Base-by-base conservation (phyloP, 139 green algal species). In the Auxenochlorella pyrenoidosa region DNA sequence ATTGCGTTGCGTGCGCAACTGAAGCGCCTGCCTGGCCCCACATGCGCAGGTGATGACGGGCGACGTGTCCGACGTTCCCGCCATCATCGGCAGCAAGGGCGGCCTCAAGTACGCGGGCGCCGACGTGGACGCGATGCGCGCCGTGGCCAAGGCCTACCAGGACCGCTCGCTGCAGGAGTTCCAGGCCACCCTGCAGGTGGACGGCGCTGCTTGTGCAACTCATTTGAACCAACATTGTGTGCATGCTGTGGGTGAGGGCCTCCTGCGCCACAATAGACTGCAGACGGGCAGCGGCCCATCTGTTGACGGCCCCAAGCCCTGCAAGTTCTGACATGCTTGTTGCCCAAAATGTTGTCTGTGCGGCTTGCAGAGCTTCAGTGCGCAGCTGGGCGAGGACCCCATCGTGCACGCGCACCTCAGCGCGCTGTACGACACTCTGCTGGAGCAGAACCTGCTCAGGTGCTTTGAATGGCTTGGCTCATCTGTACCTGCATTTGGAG, bases 31-130 rank as follows among this genome's bases (percentile, higher is more conserved):
- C n/a, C n/a, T n/a, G n/a, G n/a, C n/a, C n/a, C n/a, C n/a, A n/a
- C n/a, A n/a, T n/a, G n/a, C n/a, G n/a, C 72, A 88, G 88, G 86
- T 94, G 44, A 95, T 96, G 93, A 87, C 89, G 79, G 89, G 91
- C 73, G 86, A 95, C 66, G 90, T 94, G 36, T 88, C 93, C 15
- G 96, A 98, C 63, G 95, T 99, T 22, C 84, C 91, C 28, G 87
- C 81, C 86, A 97, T 99, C 88, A 97, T 99, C 86, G 92, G 86
- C 90, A 96, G 92, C 90, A 99, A 99, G 93, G 95, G 93, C 16
- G 96, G 96, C 24, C 90, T 99, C 54, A 99, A 99, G 92, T 97
- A 98, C 84, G 91, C 93, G 12, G 97, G 97, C 3, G 71, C 81
- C 2, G 92, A 98, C 70, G 94, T 99, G 86, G 98, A 99, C 80